Evolutionary conservation across 2,329 filamentous ascomycete genomes (phyloP).

Genomic region (Amphichorda felina): DNA sequence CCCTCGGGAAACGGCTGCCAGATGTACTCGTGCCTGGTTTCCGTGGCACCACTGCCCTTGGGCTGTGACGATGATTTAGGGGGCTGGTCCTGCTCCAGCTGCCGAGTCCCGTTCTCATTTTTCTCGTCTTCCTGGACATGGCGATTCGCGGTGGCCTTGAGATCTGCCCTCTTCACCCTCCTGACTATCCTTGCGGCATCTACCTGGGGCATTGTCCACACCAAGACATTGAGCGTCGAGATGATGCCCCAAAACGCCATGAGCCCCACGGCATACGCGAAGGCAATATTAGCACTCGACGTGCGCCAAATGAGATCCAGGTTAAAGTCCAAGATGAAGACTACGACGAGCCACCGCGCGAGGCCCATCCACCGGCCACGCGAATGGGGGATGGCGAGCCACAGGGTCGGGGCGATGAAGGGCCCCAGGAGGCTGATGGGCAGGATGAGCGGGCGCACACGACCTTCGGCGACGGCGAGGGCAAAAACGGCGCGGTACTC

Average conservation of each 20-base stretch:
- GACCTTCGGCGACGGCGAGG: constrained; percentile 22
- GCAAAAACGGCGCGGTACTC: constrained; percentile 25
- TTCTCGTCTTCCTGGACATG: not conserved
- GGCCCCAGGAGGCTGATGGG: constrained; percentile 36
- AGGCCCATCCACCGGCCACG: constrained; percentile 35
- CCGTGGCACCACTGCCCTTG: not conserved
- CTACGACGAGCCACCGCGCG: constrained; percentile 35
- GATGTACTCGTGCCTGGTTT: constrained; percentile 28
- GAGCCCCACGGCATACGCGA: constrained; percentile 38
- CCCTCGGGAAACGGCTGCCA: constrained; percentile 48
- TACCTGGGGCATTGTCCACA: constrained; percentile 44
- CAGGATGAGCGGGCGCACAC: constrained; percentile 34
- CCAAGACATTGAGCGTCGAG: constrained; percentile 33
- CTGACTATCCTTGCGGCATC: constrained; percentile 39
- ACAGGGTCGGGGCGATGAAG: constrained; percentile 37
- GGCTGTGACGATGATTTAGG: too few species aligned
- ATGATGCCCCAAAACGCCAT: constrained; percentile 37
- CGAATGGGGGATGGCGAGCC: constrained; percentile 43
- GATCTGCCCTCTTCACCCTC: constrained; percentile 6
- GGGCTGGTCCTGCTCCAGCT: not conserved
- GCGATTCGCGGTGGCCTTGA: not conserved
- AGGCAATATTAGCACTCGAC: constrained; percentile 38
- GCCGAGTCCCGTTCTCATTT: not conserved
- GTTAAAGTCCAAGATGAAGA: constrained; percentile 29
- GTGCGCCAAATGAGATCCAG: constrained; percentile 24